Conservation (phyloP, 495 filamentous ascomycete species). For the Tuber borchii region DNA sequence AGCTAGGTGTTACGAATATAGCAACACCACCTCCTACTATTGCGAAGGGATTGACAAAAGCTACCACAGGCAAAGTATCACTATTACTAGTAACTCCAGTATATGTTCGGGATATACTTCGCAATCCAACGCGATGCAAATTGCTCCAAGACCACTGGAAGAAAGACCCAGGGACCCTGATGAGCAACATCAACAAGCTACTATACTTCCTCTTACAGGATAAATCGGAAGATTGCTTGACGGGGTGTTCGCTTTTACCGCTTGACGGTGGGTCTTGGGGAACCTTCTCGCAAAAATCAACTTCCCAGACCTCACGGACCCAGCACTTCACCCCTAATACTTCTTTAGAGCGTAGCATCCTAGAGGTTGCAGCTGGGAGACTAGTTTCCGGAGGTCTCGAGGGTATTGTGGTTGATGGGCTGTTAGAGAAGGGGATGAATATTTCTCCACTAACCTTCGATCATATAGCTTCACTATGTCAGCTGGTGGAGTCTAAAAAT, state of each 20-base stretch:
- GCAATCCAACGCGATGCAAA: neutral
- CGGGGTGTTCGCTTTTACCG: constrained; percentile 19
- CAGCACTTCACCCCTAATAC: neutral
- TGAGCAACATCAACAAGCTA: constrained; percentile 12
- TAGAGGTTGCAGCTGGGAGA: constrained; percentile 12
- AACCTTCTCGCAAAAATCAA: constrained; percentile 8
- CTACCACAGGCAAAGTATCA: neutral
- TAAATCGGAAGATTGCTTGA: constrained; percentile 5
- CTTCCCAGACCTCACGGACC: neutral
- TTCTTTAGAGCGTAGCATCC: constrained; percentile 4
- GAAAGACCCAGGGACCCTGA: constrained; percentile 6
- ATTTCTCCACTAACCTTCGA: constrained; percentile 18
- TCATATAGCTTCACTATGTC: constrained; percentile 17
- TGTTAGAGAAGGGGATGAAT: constrained; percentile 10
- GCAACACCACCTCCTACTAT: no score
- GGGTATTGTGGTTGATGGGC: neutral
- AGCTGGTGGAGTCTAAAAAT: constrained; percentile 1
- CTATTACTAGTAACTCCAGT: constrained; percentile 15
- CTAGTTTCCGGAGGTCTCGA: constrained; percentile 7
- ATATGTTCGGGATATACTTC: constrained; percentile 12
- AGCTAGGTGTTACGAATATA: no score
- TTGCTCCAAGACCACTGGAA: constrained; percentile 14
- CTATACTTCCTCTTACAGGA: neutral
- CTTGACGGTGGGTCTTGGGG: constrained; percentile 16
- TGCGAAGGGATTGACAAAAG: no score